Evolutionary conservation across 1,139 yeast genomes (phyloP).

Genomic region (Candida smagusa): DNA sequence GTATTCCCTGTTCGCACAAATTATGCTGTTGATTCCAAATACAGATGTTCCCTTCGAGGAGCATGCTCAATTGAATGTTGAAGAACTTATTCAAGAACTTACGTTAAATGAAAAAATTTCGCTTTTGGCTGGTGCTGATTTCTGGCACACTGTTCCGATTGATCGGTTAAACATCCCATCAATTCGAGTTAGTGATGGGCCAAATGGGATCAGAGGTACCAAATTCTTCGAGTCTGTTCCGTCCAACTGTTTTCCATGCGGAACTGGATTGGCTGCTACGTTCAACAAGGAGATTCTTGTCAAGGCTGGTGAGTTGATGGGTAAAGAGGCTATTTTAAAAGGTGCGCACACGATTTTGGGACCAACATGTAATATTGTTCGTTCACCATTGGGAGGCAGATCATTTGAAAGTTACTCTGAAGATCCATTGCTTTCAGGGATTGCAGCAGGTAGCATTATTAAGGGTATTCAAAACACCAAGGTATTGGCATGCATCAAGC

Average conservation of each 20-base stretch:
- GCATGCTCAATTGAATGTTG: constrained; percentile 11
- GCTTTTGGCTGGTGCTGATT: constrained; percentile 17
- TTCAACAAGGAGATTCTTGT: constrained; percentile 29
- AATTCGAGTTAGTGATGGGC: constrained; percentile 41
- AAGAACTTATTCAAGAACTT: constrained; percentile 13
- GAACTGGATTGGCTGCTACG: constrained; percentile 20
- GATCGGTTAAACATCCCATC: constrained; percentile 16
- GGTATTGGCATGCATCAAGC: constrained; percentile 56
- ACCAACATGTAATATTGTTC: constrained; percentile 53
- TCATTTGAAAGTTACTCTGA: constrained; percentile 61
- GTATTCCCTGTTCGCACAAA: not conserved
- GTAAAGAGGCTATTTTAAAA: constrained; percentile 48
- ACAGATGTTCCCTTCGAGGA: constrained; percentile 1
- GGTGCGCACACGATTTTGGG: constrained; percentile 50
- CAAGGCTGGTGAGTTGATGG: constrained; percentile 48
- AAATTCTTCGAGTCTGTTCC: constrained; percentile 43
- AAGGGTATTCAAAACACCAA: constrained; percentile 53
- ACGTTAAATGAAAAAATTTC: constrained; percentile 17
- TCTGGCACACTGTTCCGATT: constrained; percentile 20
- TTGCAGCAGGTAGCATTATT: constrained; percentile 45
- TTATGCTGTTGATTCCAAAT: constrained; percentile 1
- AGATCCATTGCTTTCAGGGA: constrained; percentile 59
- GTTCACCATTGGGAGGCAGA: constrained; percentile 62
- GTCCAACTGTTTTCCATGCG: constrained; percentile 48
- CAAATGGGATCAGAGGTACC: constrained; percentile 55